A percentile compares a stretch with the other conserved stretches of the same genome.
Conservation (phyloP, 768 basidiomycete genomes). For the Amanita muscaria region DNA sequence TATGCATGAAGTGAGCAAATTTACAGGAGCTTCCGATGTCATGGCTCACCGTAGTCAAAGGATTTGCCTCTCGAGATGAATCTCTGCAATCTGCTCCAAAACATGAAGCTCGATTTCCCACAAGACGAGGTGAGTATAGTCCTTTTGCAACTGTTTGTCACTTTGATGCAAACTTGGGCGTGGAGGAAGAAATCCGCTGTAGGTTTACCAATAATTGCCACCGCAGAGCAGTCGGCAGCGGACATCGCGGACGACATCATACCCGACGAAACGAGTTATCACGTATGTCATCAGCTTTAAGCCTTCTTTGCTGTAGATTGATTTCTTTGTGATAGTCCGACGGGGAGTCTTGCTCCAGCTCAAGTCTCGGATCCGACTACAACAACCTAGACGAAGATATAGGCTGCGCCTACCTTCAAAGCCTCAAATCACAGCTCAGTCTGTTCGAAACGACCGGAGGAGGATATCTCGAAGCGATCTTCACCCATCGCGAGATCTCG, state of each 20-base stretch:
- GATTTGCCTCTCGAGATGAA: conserved; percentile 29
- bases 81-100: conserved; percentile 43
- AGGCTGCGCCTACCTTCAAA: conserved; percentile 58
- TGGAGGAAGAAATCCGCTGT: conserved; percentile 38
- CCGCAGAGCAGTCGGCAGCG: conserved; percentile 11
- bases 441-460: conserved; percentile 53
- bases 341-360: conserved; percentile 33
- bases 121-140: conserved; percentile 23
- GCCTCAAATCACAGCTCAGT: conserved; percentile 49
- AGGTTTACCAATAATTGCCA: conserved; percentile 9
- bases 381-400: conserved; percentile 23
- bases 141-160: background rate
- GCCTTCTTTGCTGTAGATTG: background rate
- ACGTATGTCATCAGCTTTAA: background rate
- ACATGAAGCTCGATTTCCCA: conserved; percentile 36
- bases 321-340: conserved; percentile 29
- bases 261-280: conserved; percentile 32
- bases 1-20: conserved; percentile 1
- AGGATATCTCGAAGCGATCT: conserved; percentile 70
- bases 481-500: conserved; percentile 67
- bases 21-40: background rate
- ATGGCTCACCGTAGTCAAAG: background rate
- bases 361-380: conserved; percentile 33
- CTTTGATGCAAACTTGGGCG: conserved; percentile 14
- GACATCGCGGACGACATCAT: conserved; percentile 31